phyloP scores from a whole-genome alignment of 2,329 filamentous ascomycete species.

The Cladosporium austrohemisphaericum region DNA sequence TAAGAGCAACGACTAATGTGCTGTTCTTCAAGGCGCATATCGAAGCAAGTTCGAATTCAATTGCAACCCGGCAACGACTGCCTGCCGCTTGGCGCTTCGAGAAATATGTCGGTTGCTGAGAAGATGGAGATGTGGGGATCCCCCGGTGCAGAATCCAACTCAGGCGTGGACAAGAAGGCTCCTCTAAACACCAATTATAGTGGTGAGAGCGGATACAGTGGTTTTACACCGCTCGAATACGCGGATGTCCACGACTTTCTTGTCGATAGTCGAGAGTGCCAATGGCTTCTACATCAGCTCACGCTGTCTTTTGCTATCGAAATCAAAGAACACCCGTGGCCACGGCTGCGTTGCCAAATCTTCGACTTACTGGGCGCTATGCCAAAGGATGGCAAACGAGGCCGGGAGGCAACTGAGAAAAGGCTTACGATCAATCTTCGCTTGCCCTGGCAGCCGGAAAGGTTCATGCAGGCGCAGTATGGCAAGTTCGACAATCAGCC shows the following conservation, averaged over 20 bases:
- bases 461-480: background rate
- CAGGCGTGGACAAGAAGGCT: background rate
- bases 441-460: background rate
- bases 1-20: background rate
- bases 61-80: background rate
- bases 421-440: background rate
- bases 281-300: background rate
- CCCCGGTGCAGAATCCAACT: background rate
- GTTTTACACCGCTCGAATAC: background rate
- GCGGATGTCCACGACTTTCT: background rate
- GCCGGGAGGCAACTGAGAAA: too few relatives aligned
- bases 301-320: background rate
- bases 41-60: background rate
- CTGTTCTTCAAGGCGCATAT: background rate
- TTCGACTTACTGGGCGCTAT: background rate
- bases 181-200: background rate
- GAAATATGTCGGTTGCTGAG: background rate
- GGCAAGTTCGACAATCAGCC: background rate
- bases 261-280: background rate
- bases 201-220: background rate
- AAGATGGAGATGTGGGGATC: background rate
- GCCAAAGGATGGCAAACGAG: too few relatives aligned
- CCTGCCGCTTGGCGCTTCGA: background rate
- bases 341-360: background rate
- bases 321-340: background rate